Conservation (phyloP, 2,329 filamentous ascomycete genomes). For the Aspergillus brunneoviolaceus region DNA sequence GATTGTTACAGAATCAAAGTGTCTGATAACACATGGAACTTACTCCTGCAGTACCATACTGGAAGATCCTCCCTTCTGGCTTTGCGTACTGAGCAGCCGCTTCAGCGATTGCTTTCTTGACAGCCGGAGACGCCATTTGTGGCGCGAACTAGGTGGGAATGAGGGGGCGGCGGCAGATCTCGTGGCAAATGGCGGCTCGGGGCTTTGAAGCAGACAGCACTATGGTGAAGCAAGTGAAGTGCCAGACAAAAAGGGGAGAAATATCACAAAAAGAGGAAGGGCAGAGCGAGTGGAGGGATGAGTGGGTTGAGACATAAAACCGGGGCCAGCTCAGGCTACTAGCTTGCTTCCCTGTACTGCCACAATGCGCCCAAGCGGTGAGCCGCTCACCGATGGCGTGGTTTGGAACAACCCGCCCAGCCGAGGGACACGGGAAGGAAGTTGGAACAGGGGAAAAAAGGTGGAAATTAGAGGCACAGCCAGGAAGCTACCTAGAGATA, state of each 20-base stretch:
- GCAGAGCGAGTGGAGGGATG: conserved; percentile 4
- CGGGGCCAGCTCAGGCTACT: conserved; percentile 10
- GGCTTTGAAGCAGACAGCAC: conserved; percentile 1
- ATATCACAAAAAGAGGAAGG: conserved; percentile 12
- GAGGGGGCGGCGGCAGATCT: not conserved
- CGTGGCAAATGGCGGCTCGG: not conserved
- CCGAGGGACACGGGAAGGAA: not conserved
- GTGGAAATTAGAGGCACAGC: not conserved
- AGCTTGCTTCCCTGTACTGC: conserved; percentile 13
- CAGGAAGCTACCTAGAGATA: not conserved
- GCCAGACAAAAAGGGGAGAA: conserved; percentile 10
- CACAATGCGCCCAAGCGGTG: conserved; percentile 21
- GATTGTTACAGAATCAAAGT: conserved; percentile 10
- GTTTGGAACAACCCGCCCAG: not conserved
- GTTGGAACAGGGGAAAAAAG: not conserved
- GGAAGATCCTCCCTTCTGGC: conserved; percentile 52
- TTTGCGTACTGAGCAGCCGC: conserved; percentile 52
- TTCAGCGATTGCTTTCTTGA: conserved; percentile 47
- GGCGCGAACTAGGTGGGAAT: conserved; percentile 22
- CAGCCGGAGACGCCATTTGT: conserved; percentile 44
- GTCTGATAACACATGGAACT: conserved; percentile 31
- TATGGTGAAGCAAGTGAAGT: conserved; percentile 8
- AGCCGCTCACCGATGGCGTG: conserved; percentile 9
- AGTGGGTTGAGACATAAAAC: conserved; percentile 1
- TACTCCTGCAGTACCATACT: conserved; percentile 63